Evolutionary conservation across 1,284 basidiomycete species (phyloP).

Genomic region (Leccinum griseonigrum): DNA sequence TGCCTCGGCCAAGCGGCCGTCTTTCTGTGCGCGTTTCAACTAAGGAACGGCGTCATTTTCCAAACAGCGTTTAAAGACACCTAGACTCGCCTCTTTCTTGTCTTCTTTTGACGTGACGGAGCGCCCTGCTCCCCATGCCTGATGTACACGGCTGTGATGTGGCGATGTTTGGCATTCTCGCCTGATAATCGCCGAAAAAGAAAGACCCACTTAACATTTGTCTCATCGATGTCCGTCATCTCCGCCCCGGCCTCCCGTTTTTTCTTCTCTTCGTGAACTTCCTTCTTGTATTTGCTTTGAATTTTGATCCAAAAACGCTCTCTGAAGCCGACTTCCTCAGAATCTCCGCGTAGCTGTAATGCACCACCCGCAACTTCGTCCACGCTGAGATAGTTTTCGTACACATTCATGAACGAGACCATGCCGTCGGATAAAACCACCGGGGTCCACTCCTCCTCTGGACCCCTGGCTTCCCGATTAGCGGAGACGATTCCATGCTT

Average conservation of each 20-base stretch:
- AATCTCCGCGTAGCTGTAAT: slow-evolving; percentile 77
- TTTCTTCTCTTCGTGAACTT: slow-evolving; percentile 80
- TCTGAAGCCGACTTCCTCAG: slow-evolving; percentile 74
- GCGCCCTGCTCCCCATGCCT: slow-evolving; percentile 85
- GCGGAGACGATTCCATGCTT: slow-evolving; percentile 78
- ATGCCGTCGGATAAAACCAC: slow-evolving; percentile 73
- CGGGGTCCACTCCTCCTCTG: slow-evolving; percentile 86
- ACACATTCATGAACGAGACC: slow-evolving; percentile 82
- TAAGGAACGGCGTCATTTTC: slow-evolving; percentile 30
- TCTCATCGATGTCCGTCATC: slow-evolving; percentile 63
- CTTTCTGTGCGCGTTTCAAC: slow-evolving; percentile 83
- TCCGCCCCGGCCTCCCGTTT: slow-evolving; percentile 61
- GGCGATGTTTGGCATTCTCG: slow-evolving; percentile 7
- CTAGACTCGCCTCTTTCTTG: slow-evolving; percentile 59
- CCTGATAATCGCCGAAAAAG: slow-evolving; percentile 6
- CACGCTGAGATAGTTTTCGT: slow-evolving; percentile 78
- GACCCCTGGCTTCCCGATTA: slow-evolving; percentile 79
- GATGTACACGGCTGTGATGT: slow-evolving; percentile 63
- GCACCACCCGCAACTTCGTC: slow-evolving; percentile 83
- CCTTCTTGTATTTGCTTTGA: slow-evolving; percentile 86
- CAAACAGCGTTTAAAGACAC: slow-evolving; percentile 9
- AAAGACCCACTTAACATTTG: slow-evolving; percentile 61
- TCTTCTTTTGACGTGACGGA: slow-evolving; percentile 70
- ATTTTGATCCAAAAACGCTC: slow-evolving; percentile 89
- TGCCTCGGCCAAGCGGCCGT: slow-evolving; percentile 86